Percentiles rank a stretch among this genome's conserved stretches.
Evolutionary conservation across 2,329 filamentous ascomycete species (phyloP).

Genomic region (Aquanectria penicillioides): DNA sequence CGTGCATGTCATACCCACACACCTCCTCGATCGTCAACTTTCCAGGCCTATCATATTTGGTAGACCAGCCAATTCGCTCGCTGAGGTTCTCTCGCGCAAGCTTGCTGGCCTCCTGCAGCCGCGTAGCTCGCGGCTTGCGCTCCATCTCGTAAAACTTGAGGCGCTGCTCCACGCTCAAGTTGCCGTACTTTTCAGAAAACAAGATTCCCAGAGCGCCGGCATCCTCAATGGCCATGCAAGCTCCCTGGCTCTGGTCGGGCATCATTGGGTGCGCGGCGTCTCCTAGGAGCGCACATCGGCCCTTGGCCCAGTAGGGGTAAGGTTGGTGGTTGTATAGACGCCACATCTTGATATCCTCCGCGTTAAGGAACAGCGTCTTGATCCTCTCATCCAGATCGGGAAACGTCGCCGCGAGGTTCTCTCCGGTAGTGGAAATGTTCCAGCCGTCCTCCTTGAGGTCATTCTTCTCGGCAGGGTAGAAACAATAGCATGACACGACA

Average conservation of each 20-base stretch:
- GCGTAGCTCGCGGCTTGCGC: constrained; percentile 59
- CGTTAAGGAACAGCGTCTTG: constrained; percentile 62
- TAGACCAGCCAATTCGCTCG: constrained; percentile 41
- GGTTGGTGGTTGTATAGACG: constrained; percentile 57
- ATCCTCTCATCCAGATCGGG: constrained; percentile 66
- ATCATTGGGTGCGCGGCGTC: constrained; percentile 75
- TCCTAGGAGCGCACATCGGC: constrained; percentile 63
- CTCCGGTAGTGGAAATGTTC: constrained; percentile 60
- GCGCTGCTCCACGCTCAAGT: constrained; percentile 52
- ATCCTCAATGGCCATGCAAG: constrained; percentile 73
- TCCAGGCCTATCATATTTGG: constrained; percentile 58
- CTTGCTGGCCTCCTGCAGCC: constrained; percentile 61
- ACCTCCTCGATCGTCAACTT: constrained; percentile 73
- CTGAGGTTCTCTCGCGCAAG: constrained; percentile 65
- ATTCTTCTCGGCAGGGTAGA: constrained; percentile 67
- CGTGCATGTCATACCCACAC: constrained; percentile 59
- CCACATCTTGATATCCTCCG: constrained; percentile 71
- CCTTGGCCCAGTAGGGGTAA: constrained; percentile 62
- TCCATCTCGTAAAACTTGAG: constrained; percentile 60
- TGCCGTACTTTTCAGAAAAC: constrained; percentile 55
- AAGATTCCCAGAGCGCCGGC: constrained; percentile 68
- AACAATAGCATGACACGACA: constrained; percentile 72
- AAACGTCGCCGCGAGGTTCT: constrained; percentile 66
- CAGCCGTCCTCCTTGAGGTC: constrained; percentile 67
- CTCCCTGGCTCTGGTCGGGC: constrained; percentile 73